Evolutionary conservation across 306 rosid species (phyloP), one percentile per base, ranked within the genome.

Genomic region (Castanopsis chinensis): DNA sequence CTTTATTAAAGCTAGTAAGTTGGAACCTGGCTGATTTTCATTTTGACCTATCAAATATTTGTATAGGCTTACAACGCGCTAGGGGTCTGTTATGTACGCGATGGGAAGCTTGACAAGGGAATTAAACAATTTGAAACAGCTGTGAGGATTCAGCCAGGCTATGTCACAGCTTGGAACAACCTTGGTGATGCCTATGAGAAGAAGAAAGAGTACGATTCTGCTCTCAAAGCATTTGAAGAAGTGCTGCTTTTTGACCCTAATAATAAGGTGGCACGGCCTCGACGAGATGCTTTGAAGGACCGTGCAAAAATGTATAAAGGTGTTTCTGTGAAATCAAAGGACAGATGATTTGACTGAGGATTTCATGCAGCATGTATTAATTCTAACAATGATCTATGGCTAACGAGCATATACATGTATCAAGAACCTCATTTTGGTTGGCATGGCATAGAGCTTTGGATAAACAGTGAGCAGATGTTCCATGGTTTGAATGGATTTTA

Each of bases 111-210:
- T 21, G 97, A 93, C n/a, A 92, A 89, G 79, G 98, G 97, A 87
- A 92, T 94, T 51, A 82, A 86, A 30, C 93, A 92, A 81, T 91
- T 94, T 28, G 93, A 92, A 87, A 92, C 87, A 13, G 98, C 98
- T 17, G 97, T 94, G 76, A 94, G 89, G 89, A 85, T 94, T 84
- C 97, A 94, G 82, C 97, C 97, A 1, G 97, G 98, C 51, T 94
- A 94, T 82, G 97, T 92, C 80, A 94, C 97, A 13, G 97, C 98
- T 41, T 92, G 98, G 98, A 94, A 94, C 89, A 92, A 94, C 86
- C 95, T 94, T n/a, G 98, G 98, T 4, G 98, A 94, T 83, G 97
- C 98, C 28, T 91, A 86, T 75, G 97, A 94, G 74, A 87, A 83
- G 84, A 90, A 89, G 85, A 94, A 94, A 77, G 95, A 94, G 43